These are phyloP conservation scores for Firmiana major DNA, from an alignment of 345 rosid species.

Conservation along the genomic window DNA sequence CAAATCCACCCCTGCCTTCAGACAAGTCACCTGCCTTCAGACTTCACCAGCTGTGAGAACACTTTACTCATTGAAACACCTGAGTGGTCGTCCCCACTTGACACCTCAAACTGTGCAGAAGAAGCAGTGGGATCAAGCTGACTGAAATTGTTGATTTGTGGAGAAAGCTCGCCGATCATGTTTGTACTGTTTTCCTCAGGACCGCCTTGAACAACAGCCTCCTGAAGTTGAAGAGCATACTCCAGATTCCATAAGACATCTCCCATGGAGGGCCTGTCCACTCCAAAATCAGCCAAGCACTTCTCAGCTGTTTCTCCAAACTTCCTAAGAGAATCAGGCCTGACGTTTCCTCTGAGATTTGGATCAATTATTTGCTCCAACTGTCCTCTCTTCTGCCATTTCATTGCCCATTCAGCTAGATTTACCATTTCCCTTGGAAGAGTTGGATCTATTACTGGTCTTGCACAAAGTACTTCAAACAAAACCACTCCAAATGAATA, in stretches of 20 bases:
- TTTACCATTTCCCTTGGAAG: conserved; percentile 90
- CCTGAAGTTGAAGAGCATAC: conserved; percentile 81
- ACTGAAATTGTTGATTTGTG: conserved; percentile 48
- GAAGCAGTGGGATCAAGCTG: conserved; percentile 34
- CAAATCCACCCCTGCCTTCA: background rate
- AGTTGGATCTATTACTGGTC: conserved; percentile 87
- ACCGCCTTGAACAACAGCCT: conserved; percentile 49
- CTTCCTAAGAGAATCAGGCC: conserved; percentile 70
- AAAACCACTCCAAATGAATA: conserved; percentile 93
- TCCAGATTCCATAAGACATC: conserved; percentile 93
- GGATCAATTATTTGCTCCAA: conserved; percentile 73
- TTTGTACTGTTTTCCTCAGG: conserved; percentile 71
- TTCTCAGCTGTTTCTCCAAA: conserved; percentile 88
- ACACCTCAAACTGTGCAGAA: conserved; percentile 36
- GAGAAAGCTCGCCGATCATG: conserved; percentile 62
- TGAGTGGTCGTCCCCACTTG: conserved; percentile 47
- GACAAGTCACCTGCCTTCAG: conserved; percentile 60
- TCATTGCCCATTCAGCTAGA: conserved; percentile 93
- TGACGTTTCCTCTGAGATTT: conserved; percentile 52
- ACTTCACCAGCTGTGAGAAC: conserved; percentile 80
- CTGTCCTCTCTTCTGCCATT: conserved; percentile 83
- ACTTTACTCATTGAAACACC: conserved; percentile 71
- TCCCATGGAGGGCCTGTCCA: conserved; percentile 84
- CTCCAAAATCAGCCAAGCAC: conserved; percentile 80
- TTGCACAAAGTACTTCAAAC: conserved; percentile 89